Conservation (phyloP, 164 flowering plant species). For the Liquidambar formosana region DNA sequence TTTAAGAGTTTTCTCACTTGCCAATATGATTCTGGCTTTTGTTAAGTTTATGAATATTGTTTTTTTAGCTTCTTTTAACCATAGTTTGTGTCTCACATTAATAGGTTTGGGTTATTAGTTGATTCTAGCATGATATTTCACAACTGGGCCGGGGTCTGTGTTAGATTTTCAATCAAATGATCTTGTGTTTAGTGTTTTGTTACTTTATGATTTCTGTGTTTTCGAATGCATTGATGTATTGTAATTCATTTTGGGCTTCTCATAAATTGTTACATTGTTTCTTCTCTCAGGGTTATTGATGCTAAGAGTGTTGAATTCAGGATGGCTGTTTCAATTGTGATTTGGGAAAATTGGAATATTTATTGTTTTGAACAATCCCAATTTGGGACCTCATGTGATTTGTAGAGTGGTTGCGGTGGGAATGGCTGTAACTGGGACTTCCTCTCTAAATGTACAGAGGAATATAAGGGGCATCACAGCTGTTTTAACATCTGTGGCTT, state of each 20-base stretch:
- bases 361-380: neutral
- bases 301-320: conserved; percentile 1
- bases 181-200: neutral
- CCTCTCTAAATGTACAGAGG: conserved; percentile 17
- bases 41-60: too few relatives aligned
- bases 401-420: conserved; percentile 3
- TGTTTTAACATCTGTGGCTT: conserved; percentile 54
- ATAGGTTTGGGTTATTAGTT: neutral
- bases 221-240: neutral
- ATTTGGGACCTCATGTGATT: conserved; percentile 1
- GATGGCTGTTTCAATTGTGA: conserved; percentile 12
- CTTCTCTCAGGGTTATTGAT: conserved; percentile 4
- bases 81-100: too few relatives aligned
- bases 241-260: neutral
- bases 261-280: neutral
- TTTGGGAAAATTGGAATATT: conserved; percentile 7
- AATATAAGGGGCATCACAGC: conserved; percentile 24
- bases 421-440: conserved; percentile 32
- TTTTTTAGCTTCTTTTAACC: too few relatives aligned
- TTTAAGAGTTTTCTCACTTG: too few relatives aligned
- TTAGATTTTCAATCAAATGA: neutral
- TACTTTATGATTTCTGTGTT: neutral
- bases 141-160: conserved; percentile 7
- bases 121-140: conserved; percentile 1
- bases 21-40: too few relatives aligned